phyloP scores from a whole-genome alignment of 2,329 filamentous ascomycete species.

The Juglanconis sp. region DNA sequence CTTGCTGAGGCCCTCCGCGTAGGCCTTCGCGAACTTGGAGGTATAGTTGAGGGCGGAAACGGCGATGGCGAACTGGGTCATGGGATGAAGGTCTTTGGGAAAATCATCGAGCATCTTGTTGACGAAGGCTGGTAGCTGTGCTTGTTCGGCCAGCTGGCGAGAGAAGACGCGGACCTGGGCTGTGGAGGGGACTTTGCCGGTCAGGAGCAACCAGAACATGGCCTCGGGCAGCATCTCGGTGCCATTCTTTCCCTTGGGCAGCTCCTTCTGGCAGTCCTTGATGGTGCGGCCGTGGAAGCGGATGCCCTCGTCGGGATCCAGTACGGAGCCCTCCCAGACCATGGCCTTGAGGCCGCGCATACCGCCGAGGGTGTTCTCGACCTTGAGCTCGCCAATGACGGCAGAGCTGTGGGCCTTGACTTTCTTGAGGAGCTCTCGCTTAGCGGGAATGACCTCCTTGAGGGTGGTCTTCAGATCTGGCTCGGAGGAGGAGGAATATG shows the following conservation, averaged over 20 bases:
- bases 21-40: constrained; percentile 88
- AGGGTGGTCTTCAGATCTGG: constrained; percentile 87
- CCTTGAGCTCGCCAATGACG: constrained; percentile 85
- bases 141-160: constrained; percentile 82
- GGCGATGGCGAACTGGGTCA: constrained; percentile 96
- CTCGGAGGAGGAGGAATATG: constrained; percentile 73
- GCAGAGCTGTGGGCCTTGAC: constrained; percentile 84
- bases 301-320: constrained; percentile 95
- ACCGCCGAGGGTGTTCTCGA: constrained; percentile 90
- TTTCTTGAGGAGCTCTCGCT: constrained; percentile 89
- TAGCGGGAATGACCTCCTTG: constrained; percentile 79
- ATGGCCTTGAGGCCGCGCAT: constrained; percentile 98
- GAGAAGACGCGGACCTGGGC: constrained; percentile 80
- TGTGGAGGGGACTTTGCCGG: constrained; percentile 82
- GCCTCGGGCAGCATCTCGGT: constrained; percentile 98
- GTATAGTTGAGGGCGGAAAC: constrained; percentile 95
- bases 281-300: constrained; percentile 97
- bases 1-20: constrained; percentile 88
- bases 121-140: constrained; percentile 77
- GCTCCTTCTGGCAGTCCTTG: constrained; percentile 91
- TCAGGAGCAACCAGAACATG: constrained; percentile 99
- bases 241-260: constrained; percentile 87
- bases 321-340: constrained; percentile 97
- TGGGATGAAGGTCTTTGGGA: constrained; percentile 87
- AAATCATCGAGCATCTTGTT: constrained; percentile 86